Base-by-base conservation (phyloP, 2,329 filamentous ascomycete species). In the Bipolaris bicolor region DNA sequence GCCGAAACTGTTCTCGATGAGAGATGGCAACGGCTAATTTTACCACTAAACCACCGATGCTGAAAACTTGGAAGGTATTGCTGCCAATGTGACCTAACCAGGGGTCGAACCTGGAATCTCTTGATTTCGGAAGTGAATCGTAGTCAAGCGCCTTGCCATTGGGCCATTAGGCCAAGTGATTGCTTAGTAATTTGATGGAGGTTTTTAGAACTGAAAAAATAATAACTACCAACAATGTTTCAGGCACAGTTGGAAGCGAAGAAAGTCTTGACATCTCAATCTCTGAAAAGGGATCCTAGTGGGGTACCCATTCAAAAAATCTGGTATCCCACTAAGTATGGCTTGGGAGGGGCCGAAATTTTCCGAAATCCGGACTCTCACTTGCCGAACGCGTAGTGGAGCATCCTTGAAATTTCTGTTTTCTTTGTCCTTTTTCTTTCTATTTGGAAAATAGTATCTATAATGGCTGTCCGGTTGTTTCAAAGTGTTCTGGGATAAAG, bases 91-190 rank as follows among this genome's bases (percentile, higher is more conserved):
- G 53, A 56, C 53, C 53, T 56, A 56, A 56, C 53, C 53, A 56
- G 53, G 54, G 54, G 54, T 57, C 54, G 54, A 60, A 60, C 65
- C 68, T 71, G 67, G 65, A 69, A 70, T 71, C 69, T 71, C 66
- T 69, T 71, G 69, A 71, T 71, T 45, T 49, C 58, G 10, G 34
- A 47, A 46, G 13, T 16, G 10, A 57, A 66, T 81, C 80, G 80
- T 82, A 83, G 80, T 82, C 80, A 82, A 82, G 79, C 80, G 79
- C 80, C 80, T 82, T 82, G 79, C 80, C 80, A 82, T 82, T 82
- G 80, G 80, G 80, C 80, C 80, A 82, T 67, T 66, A 59, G 66
- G 57, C 68, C 68, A 45, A 45, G 29, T 49, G 36, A 24, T 31
- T 55, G 49, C 54, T 57, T 47, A 52, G 54, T 57, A 47, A 57